Evolutionary conservation across 768 basidiomycete genomes (phyloP).

Genomic region (Psilocybe azurescens): DNA sequence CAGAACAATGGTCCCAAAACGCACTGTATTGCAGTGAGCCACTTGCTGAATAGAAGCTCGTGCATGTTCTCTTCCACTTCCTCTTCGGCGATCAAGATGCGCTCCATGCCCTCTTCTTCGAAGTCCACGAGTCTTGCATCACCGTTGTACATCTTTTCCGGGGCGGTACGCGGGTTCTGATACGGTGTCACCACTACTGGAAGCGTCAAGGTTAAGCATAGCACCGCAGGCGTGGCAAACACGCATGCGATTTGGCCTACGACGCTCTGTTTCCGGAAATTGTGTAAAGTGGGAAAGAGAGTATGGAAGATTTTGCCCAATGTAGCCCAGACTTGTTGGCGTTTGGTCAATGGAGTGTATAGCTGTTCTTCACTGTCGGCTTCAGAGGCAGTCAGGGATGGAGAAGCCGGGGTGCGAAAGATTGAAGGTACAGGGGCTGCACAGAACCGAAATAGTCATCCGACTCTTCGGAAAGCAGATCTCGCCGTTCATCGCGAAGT

Average conservation of each 20-base stretch:
- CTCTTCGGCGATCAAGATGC: constrained; percentile 74
- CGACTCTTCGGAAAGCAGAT: constrained; percentile 10
- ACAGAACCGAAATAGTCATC: constrained; percentile 25
- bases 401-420: constrained; percentile 59
- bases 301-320: constrained; percentile 56
- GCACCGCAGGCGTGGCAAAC: constrained; percentile 86
- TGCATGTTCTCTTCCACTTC: constrained; percentile 74
- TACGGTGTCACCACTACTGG: constrained; percentile 84
- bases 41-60: constrained; percentile 73
- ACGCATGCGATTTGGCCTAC: constrained; percentile 75
- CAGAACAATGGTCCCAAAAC: constrained; percentile 82
- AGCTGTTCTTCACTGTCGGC: constrained; percentile 48
- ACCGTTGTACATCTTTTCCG: constrained; percentile 44
- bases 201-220: constrained; percentile 85
- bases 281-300: constrained; percentile 86
- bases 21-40: constrained; percentile 87
- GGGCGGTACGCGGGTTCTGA: constrained; percentile 31
- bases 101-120: constrained; percentile 77
- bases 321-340: constrained; percentile 42
- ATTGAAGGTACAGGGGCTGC: constrained; percentile 54
- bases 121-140: constrained; percentile 66
- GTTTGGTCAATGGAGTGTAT: constrained; percentile 43
- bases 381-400: constrained; percentile 41
- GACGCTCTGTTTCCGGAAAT: constrained; percentile 72
- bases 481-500: constrained; percentile 14